phyloP scores from a whole-genome alignment of 495 filamentous ascomycete species.

The Cryomyces minteri region DNA sequence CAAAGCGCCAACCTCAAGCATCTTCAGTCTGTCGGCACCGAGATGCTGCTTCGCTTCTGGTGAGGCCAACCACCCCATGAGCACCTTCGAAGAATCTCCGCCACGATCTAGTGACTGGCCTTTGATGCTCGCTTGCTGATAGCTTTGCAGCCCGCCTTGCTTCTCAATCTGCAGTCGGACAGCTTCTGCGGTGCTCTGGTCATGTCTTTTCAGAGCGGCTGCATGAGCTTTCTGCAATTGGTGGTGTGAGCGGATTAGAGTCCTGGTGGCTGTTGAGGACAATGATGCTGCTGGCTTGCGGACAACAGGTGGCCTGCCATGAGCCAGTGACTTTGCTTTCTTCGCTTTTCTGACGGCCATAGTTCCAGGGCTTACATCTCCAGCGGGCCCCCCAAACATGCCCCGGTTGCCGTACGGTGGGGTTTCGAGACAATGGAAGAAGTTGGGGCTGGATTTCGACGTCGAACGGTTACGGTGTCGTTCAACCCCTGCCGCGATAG shows the following conservation, averaged over 20 bases:
- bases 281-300: conserved; percentile 28
- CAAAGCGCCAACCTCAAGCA: conserved; percentile 84
- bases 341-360: conserved; percentile 7
- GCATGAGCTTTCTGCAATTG: conserved; percentile 58
- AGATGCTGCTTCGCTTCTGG: conserved; percentile 6
- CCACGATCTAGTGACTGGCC: conserved; percentile 73
- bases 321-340: conserved; percentile 36
- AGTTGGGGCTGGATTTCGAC: too few species aligned
- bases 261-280: conserved; percentile 62
- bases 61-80: conserved; percentile 65
- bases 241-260: conserved; percentile 72
- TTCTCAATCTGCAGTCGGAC: conserved; percentile 42
- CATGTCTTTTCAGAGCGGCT: conserved; percentile 44
- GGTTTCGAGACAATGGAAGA: too few species aligned
- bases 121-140: conserved; percentile 76
- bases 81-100: conserved; percentile 71
- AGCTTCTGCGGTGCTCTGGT: conserved; percentile 31
- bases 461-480: too few species aligned
- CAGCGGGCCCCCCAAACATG: too few species aligned
- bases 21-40: conserved; percentile 27
- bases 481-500: too few species aligned
- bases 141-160: conserved; percentile 63
- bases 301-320: conserved; percentile 44
- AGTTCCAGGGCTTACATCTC: neutral
- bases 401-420: too few species aligned